Base-by-base conservation (phyloP, 2,329 filamentous ascomycete genomes). In the Macrophomina tecta region DNA sequence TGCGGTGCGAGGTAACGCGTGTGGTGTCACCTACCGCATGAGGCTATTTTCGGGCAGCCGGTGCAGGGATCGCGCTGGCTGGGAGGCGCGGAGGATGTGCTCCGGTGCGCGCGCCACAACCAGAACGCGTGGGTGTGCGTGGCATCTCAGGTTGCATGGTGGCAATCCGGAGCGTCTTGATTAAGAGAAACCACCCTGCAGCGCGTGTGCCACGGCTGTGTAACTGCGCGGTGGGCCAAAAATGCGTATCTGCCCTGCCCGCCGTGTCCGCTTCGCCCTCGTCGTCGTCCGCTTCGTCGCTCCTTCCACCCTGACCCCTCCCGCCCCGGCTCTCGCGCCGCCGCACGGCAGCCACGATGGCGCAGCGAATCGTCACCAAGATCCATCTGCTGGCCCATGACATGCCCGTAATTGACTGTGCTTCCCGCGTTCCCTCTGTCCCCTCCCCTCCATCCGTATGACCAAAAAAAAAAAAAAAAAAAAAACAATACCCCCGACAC, bases 331-430 rank as follows among this genome's bases (percentile, higher is more conserved):
- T n/a, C 8, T n/a, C 38, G 18, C 38, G 18, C 51, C 32, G 51
- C 51, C 14, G 18, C 11, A 14, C 12, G 34, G 32, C 14, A 14
- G 32, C 49, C 49, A 34, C 5, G 18, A 62, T 62, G 58, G 23
- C 58, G 32, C 58, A 48, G 28, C 58, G 23, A 11, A 49, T 62
- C 30, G 14, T 62, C 42, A 62, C 58, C 14, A 45, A 42, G 9
- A 62, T 62, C 32, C 42, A 49, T n/a, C 58, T 62, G 58, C 58
- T 62, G 45, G 38, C 49, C 58, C 18, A 38, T 38, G 45, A 62
- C 16, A 49, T 49, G 30, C 58, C 58, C 58, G 58, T 62, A 62
- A 62, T 62, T 12, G 16, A 49, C n/a, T 49, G 58, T 62, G 42
- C 45, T 49, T 49, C 14, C 58, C 58, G 42, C 46, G n/a, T 34